phyloP scores from a whole-genome alignment of 768 basidiomycete genomes.

The Pleurotus ostreatus region DNA sequence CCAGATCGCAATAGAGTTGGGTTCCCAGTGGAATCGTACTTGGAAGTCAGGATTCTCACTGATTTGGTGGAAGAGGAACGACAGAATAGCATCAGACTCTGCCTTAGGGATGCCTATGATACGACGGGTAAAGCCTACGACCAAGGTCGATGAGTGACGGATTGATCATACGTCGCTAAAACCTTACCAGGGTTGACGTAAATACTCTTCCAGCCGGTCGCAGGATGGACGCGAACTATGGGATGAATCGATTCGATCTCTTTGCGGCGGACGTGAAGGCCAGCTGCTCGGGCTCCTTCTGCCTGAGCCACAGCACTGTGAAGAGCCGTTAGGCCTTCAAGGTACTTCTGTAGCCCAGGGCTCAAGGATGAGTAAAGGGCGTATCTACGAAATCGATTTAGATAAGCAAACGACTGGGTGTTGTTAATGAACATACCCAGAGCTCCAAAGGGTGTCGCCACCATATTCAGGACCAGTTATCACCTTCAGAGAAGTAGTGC shows the following conservation, averaged over 20 bases:
- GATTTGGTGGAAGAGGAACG: conserved; percentile 69
- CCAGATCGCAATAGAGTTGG: conserved; percentile 80
- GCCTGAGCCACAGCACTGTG: conserved; percentile 80
- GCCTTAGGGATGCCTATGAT: conserved; percentile 78
- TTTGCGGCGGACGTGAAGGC: conserved; percentile 65
- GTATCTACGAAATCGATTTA: conserved; percentile 39
- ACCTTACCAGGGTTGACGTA: conserved; percentile 71
- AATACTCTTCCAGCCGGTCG: conserved; percentile 80
- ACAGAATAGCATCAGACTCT: conserved; percentile 72
- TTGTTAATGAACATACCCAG: conserved; percentile 44
- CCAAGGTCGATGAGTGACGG: background rate
- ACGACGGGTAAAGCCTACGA: conserved; percentile 69
- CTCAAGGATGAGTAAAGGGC: conserved; percentile 83
- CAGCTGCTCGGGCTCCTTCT: conserved; percentile 66
- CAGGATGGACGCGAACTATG: conserved; percentile 80
- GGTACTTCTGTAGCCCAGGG: conserved; percentile 67
- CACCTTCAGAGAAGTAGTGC: conserved; percentile 72
- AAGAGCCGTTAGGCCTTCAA: conserved; percentile 69
- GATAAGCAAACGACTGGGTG: background rate
- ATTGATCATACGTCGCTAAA: background rate
- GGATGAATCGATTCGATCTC: conserved; percentile 73
- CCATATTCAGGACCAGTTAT: conserved; percentile 67
- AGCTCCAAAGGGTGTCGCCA: conserved; percentile 80
- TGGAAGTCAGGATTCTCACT: conserved; percentile 69
- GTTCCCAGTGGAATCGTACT: conserved; percentile 74